Evolutionary conservation across 768 basidiomycete species (phyloP), one percentile per base, ranked within the genome.

Genomic region (Pholiota molesta): DNA sequence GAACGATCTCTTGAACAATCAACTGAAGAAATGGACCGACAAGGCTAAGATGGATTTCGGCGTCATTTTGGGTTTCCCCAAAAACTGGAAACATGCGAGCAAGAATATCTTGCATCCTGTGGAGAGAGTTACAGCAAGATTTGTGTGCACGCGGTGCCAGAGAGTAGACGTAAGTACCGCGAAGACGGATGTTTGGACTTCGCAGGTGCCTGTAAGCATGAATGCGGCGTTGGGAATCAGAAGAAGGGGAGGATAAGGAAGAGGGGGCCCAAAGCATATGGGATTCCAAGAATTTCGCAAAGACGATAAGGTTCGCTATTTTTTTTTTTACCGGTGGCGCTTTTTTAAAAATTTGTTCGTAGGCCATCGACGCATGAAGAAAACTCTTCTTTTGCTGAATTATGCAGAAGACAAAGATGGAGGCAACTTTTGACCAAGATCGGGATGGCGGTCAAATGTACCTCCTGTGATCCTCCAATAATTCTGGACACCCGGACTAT

Each of bases 101-200:
- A 77, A 70, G 55, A 78, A 71, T 16, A 69, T 72, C 40, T 57
- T 89, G 9, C 84, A 85, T 68, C 88, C 88, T 0, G 81, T 82
- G 17, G 80, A 88, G 52, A 78, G 88, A 45, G 60, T 87, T 14
- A 85, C 83, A 5, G 86, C 87, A 0, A 73, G 84, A 23, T 91
- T 89, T 72, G 70, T 74, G 28, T 92, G 90, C 69, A 79, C 71
- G 58, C 65, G 67, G 40, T 92, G 91, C 66, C 65, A 77, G 13
- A 74, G 70, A 9, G 72, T 79, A 1, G 71, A 68, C 16, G 47
- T 33, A 68, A 65, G 42, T 77, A 80, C 64, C 71, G 66, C 33
- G 73, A 71, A 23, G 79, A 82, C 42, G 75, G 65, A 29, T 83
- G 84, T 66, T 72, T 91, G 55, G 82, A 86, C 67, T 87, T 88